phyloP scores from a whole-genome alignment of 2,329 filamentous ascomycete species.

The Akanthomyces lecanii region DNA sequence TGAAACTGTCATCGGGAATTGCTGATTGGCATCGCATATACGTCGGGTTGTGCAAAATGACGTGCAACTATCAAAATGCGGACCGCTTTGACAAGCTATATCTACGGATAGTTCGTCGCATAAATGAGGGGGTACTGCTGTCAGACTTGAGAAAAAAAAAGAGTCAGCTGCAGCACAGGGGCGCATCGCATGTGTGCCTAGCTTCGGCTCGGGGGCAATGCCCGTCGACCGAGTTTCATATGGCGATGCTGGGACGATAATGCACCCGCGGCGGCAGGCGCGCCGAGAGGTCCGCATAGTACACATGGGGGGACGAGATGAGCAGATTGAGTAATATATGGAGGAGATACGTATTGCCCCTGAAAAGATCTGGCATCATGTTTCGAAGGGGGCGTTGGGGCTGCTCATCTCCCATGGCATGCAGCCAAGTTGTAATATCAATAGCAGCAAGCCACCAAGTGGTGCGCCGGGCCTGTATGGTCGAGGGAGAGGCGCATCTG shows the following conservation, averaged over 20 bases:
- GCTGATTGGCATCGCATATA: background rate
- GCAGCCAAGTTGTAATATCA: background rate
- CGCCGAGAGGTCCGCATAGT: background rate
- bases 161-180: no score
- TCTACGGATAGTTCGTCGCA: background rate
- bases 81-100: background rate
- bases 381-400: background rate
- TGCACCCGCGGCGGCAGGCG: background rate
- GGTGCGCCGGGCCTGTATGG: no score
- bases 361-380: background rate
- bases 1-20: background rate
- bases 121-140: background rate
- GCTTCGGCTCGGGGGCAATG: background rate
- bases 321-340: no score
- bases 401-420: background rate
- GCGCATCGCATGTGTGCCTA: background rate
- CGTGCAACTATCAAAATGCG: background rate
- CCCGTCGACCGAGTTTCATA: conserved; percentile 6
- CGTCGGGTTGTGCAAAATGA: background rate
- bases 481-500: no score
- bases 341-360: background rate
- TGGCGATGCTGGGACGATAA: background rate
- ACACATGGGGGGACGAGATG: no score
- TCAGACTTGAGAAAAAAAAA: background rate
- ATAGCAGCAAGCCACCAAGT: background rate